phyloP scores from a whole-genome alignment of 176 grass and related monocot genomes.

The Chloris gayana region DNA sequence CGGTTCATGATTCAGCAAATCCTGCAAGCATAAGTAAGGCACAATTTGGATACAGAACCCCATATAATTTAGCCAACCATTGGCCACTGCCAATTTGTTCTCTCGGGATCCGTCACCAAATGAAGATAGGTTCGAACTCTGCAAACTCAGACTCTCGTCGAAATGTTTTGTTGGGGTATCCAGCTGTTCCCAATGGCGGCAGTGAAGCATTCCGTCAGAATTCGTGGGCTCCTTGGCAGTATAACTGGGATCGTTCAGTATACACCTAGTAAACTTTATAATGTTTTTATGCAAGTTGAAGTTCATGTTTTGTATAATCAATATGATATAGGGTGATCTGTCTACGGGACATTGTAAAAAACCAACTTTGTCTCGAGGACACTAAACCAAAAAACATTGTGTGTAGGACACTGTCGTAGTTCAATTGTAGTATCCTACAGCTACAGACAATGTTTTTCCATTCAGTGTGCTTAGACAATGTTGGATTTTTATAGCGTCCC shows the following conservation, averaged over 20 bases:
- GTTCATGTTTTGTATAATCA: no score
- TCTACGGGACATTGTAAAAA: no score
- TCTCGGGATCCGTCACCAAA: conserved; percentile 36
- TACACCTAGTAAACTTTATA: no score
- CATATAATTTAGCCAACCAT: conserved; percentile 22
- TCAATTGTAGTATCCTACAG: no score
- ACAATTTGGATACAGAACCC: conserved; percentile 36
- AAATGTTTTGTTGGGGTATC: conserved; percentile 34
- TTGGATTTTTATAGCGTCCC: no score
- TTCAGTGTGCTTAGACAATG: no score
- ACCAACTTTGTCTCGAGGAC: no score
- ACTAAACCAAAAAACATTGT: no score
- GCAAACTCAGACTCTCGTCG: not conserved
- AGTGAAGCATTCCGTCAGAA: conserved; percentile 39
- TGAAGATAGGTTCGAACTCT: conserved; percentile 29
- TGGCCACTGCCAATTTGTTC: conserved; percentile 24
- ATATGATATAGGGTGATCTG: no score
- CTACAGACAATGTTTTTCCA: no score
- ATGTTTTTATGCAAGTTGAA: no score
- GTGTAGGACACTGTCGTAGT: no score
- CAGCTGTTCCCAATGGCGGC: conserved; percentile 34
- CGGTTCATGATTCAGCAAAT: conserved; percentile 20
- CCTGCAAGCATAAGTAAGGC: conserved; percentile 25
- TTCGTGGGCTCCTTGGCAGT: conserved; percentile 1
- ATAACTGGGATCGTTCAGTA: conserved; percentile 40